Conservation (phyloP, 1,284 basidiomycete genomes). For the Termitomyces sp. region DNA sequence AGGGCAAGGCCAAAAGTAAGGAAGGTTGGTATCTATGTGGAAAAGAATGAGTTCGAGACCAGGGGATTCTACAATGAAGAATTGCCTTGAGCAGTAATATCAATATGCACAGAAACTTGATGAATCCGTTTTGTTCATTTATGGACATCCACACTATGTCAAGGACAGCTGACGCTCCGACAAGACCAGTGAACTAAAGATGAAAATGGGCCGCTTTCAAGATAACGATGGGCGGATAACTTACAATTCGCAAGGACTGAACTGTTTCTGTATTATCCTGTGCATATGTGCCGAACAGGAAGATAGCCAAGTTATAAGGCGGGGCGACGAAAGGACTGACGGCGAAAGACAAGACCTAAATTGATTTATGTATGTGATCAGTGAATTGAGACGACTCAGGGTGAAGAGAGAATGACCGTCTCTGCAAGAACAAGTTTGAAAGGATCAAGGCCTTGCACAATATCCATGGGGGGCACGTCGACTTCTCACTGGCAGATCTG, state of each 20-base stretch:
- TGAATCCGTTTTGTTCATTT: slow-evolving; percentile 51
- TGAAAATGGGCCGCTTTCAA: not conserved
- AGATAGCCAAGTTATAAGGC: slow-evolving; percentile 66
- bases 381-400: not conserved
- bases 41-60: not conserved
- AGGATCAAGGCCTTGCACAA: slow-evolving; percentile 64
- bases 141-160: slow-evolving; percentile 69
- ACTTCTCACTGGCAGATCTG: too few species aligned
- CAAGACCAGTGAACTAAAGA: slow-evolving; percentile 58
- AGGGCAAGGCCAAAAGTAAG: slow-evolving; percentile 51
- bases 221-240: not conserved
- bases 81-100: slow-evolving; percentile 63
- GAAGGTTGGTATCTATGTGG: slow-evolving; percentile 52
- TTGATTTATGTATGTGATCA: not conserved
- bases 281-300: slow-evolving; percentile 68
- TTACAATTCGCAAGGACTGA: slow-evolving; percentile 60
- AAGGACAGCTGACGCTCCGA: slow-evolving; percentile 55
- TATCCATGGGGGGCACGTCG: slow-evolving; percentile 48
- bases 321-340: slow-evolving; percentile 57
- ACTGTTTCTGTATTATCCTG: slow-evolving; percentile 62
- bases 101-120: slow-evolving; percentile 53
- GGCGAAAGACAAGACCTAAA: slow-evolving; percentile 54
- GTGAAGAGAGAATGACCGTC: slow-evolving; percentile 41
- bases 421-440: slow-evolving; percentile 61
- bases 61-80: not conserved